Evolutionary conservation across 352 stramenopile genomes (phyloP), one percentile per base, ranked within the genome.

Genomic region (Phytophthora sp.): DNA sequence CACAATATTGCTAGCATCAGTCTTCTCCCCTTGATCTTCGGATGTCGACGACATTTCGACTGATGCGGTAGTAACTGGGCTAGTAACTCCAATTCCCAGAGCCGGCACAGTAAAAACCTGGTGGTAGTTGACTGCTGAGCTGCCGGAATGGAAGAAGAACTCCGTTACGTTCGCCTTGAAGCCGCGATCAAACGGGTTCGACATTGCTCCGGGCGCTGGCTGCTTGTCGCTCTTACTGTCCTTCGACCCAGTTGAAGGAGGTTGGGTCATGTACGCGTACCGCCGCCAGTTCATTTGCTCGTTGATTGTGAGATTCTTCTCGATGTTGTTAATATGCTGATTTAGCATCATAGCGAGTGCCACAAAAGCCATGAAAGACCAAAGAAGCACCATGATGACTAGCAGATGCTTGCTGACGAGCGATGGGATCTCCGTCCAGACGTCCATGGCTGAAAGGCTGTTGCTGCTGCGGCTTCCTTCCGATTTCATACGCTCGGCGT

Each of bases 241-340:
- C 24, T 62, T 70, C 24, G 48, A 42, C 17, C 12, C 32, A 48
- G 34, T 12, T 17, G 28, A 9, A 20, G 52, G 4, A 20, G 51
- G 54, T 10, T 65, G 52, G 0, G 59, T 82, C 46, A 95, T 57
- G 46, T 95, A 95, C 15, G 74, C 31, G 59, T 93, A 93, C 20
- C 86, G 74, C 46, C 77, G 73, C 86, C 86, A 95, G 54, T 95
- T 93, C 68, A 93, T 92, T 51, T 81, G 61, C 65, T 95, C 86
- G 53, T 95, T 95, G 38, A 95, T 78, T 3, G 86, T 95, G 27
- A 93, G 23, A 39, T 95, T 95, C 57, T 76, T 74, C 17, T 65
- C 55, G 7, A 92, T 76, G 56, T 89, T 89, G 30, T 66, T 71
- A 12, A 91, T 18, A 48, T 94, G 85, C 60, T 92, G 77, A 30